Evolutionary conservation across 140 eudicot genomes (phyloP).

Genomic region (Oenanthe javanica): DNA sequence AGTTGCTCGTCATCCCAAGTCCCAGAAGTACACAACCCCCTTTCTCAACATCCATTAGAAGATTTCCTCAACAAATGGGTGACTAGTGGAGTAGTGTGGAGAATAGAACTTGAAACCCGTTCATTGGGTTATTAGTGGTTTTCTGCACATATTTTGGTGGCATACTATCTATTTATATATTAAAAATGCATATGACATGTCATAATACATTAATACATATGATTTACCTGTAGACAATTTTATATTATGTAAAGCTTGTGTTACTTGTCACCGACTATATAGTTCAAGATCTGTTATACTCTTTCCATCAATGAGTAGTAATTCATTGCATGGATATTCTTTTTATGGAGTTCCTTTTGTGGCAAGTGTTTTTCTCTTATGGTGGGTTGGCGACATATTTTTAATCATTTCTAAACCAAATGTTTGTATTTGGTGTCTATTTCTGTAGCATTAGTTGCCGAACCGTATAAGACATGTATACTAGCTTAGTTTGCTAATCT

Average conservation of each 20-base stretch:
- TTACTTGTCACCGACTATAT: background rate
- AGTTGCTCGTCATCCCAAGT: background rate
- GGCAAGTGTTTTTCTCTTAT: background rate
- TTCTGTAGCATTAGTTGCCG: background rate
- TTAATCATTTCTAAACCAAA: background rate
- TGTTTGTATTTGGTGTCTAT: background rate
- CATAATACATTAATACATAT: no score
- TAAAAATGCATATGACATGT: background rate
- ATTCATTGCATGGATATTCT: background rate
- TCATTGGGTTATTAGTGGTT: background rate
- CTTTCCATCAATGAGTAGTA: background rate
- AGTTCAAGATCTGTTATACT: background rate
- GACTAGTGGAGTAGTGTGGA: background rate
- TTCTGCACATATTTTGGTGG: background rate
- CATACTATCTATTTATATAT: background rate
- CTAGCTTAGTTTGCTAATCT: slow-evolving; percentile 1
- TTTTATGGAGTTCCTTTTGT: background rate
- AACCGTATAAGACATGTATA: background rate
- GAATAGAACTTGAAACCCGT: background rate
- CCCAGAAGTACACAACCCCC: background rate
- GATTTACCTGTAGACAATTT: background rate
- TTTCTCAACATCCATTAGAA: background rate
- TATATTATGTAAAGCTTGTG: background rate
- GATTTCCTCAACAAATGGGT: background rate
- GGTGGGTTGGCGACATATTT: background rate